Evolutionary conservation across 2,329 filamentous ascomycete species (phyloP).

Genomic region (Xylariaceae sp.): DNA sequence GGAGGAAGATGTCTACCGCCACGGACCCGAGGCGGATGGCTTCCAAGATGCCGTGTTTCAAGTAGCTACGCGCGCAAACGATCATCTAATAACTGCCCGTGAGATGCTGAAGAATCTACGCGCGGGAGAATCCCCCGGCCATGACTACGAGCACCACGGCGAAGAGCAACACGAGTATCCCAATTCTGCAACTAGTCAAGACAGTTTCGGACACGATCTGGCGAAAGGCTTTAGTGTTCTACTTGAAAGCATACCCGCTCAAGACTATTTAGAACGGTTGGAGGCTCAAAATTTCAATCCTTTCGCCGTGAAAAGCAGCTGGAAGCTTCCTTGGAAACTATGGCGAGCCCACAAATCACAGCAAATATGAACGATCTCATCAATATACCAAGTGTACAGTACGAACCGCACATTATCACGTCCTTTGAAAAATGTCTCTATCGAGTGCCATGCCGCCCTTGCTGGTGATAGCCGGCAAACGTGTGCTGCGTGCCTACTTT

Average conservation of each 20-base stretch:
- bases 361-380: conserved; percentile 38
- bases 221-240: conserved; percentile 73
- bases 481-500: too few species aligned
- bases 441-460: too few species aligned
- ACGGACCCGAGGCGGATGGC: conserved; percentile 74
- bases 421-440: too few species aligned
- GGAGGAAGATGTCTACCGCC: conserved; percentile 86
- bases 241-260: conserved; percentile 74
- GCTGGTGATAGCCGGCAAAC: too few species aligned
- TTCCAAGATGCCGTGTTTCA: conserved; percentile 87
- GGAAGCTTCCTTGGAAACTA: conserved; percentile 81
- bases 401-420: too few species aligned
- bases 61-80: conserved; percentile 89
- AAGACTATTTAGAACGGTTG: conserved; percentile 73
- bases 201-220: conserved; percentile 40
- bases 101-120: conserved; percentile 85
- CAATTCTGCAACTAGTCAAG: conserved; percentile 32
- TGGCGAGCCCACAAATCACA: conserved; percentile 53
- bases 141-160: conserved; percentile 83
- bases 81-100: conserved; percentile 89
- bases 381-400: too few species aligned
- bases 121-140: conserved; percentile 70
- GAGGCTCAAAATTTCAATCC: conserved; percentile 82
- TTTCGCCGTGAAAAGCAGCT: conserved; percentile 66
- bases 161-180: conserved; percentile 65